Evolutionary conservation across 306 rosid genomes (phyloP), one percentile per base, ranked within the genome.

Genomic region (Cucurbita moschata): DNA sequence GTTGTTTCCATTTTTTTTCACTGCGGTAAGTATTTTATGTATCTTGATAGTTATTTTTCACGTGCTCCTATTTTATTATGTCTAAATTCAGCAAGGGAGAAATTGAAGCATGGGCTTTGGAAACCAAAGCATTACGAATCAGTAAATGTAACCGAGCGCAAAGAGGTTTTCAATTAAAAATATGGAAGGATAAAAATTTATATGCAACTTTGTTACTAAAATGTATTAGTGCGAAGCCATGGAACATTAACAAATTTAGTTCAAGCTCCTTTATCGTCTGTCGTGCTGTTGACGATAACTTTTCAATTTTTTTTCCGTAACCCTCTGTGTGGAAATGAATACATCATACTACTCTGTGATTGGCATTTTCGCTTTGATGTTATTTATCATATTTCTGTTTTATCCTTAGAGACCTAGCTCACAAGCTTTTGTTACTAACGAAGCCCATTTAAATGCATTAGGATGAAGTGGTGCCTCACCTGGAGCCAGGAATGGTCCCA

Each of bases 401-500:
- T 44, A 18, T 67, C 55, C 55, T 21, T 13, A 19, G 72, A 19
- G 75, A 70, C 43, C 21, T 21, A 14, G 23, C 39, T 7, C 60
- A 50, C 39, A 70, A 70, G 47, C 43, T 30, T 18, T 73, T 12
- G 6, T 53, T 53, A 9, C 8, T 55, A 76, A 77, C 63, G 53
- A 78, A 76, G 67, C 46, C 77, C 78, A 68, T 47, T 68, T 47
- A 46, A 67, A 46, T 78, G 68, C 59, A 23, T 81, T 80, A 94
- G 98, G 97, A 94, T 62, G 97, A 94, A 89, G 98, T 90, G 71
- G 81, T 94, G 71, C 98, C 98, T 77, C 98, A 94, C 82, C 84
- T 94, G 89, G 98, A 94, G 83, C 98, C 98, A 19, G 96, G 98
- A 83, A 94, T 89, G 98, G 79, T 89, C 44, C 98, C 97, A 12